A percentile compares a stretch with the other conserved stretches of the same genome.
Evolutionary conservation across 257 asterid genomes (phyloP).

Genomic region (Schizonepeta tenuifolia): DNA sequence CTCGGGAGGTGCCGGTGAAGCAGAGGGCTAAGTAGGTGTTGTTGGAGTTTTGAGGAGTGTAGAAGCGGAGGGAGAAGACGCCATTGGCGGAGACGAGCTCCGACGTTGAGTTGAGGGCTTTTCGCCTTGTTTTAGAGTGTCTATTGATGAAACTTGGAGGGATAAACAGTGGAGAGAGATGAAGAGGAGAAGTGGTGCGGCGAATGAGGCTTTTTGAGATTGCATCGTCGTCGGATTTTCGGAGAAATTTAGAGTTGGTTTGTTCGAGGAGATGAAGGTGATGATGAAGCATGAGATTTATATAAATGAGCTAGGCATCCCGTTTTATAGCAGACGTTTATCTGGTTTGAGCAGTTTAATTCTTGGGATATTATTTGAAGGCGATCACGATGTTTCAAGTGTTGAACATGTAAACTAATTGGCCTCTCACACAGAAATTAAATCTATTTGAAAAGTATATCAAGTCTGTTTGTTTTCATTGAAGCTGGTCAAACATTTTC

Average conservation of each 20-base stretch:
- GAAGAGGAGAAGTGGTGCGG: not conserved
- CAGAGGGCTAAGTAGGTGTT: too few relatives aligned
- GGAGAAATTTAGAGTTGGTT: too few relatives aligned
- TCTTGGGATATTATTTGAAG: not conserved
- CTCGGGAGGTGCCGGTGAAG: too few relatives aligned
- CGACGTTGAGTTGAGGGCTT: slow-evolving; percentile 39
- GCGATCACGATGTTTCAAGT: not conserved
- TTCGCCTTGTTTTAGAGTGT: slow-evolving; percentile 44
- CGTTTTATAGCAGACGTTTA: not conserved
- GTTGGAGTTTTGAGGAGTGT: slow-evolving; percentile 11
- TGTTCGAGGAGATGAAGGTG: too few relatives aligned
- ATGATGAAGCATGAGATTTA: too few relatives aligned
- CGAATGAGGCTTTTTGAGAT: not conserved
- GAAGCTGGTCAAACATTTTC: not conserved
- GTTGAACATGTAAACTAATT: not conserved
- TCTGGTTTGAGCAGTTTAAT: too few relatives aligned
- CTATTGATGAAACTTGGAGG: slow-evolving; percentile 32
- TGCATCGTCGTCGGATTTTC: not conserved
- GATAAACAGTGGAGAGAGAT: not conserved
- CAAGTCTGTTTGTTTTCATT: too few relatives aligned
- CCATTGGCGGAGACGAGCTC: slow-evolving; percentile 39
- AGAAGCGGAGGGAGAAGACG: slow-evolving; percentile 52
- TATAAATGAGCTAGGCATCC: too few relatives aligned
- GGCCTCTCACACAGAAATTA: too few relatives aligned
- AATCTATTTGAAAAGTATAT: too few relatives aligned